Conservation (phyloP, 805 yeast genomes). For the Kazachstania viticola region DNA sequence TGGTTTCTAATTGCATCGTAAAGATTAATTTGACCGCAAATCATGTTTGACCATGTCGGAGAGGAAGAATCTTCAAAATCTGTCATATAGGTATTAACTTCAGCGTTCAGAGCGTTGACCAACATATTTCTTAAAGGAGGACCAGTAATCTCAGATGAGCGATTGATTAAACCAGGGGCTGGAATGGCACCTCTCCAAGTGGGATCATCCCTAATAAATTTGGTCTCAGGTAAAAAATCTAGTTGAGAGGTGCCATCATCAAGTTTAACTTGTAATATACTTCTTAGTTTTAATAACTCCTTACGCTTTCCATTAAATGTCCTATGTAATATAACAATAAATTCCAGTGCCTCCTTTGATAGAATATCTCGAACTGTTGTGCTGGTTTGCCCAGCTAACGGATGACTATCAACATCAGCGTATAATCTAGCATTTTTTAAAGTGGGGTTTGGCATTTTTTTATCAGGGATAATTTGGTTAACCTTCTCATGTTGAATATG, state of each 20-base stretch:
- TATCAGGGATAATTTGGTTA: too few species aligned
- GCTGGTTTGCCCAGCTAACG: conserved; percentile 26
- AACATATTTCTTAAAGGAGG: conserved; percentile 80
- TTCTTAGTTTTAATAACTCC: conserved; percentile 49
- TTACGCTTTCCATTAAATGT: conserved; percentile 54
- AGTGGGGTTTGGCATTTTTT: conserved; percentile 6
- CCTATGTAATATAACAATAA: conserved; percentile 63
- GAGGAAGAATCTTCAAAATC: conserved; percentile 79
- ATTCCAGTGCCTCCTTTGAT: conserved; percentile 42
- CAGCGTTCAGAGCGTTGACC: conserved; percentile 67
- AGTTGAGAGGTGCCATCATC: conserved; percentile 47
- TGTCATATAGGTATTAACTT: conserved; percentile 74
- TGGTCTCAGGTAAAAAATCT: conserved; percentile 57
- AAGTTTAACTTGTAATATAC: conserved; percentile 44
- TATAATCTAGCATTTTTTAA: conserved; percentile 27
- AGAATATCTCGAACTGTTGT: conserved; percentile 31
- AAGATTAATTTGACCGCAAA: conserved; percentile 71
- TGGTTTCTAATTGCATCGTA: conserved; percentile 67
- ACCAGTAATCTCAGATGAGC: conserved; percentile 77
- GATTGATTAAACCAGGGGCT: conserved; percentile 60
- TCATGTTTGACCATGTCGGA: conserved; percentile 73
- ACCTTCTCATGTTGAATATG: too few species aligned
- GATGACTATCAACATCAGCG: conserved; percentile 23
- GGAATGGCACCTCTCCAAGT: conserved; percentile 66
- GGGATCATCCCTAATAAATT: conserved; percentile 54